Evolutionary conservation across 2,329 filamentous ascomycete genomes (phyloP), one percentile per base, ranked within the genome.

Genomic region (Microdochium nivale): DNA sequence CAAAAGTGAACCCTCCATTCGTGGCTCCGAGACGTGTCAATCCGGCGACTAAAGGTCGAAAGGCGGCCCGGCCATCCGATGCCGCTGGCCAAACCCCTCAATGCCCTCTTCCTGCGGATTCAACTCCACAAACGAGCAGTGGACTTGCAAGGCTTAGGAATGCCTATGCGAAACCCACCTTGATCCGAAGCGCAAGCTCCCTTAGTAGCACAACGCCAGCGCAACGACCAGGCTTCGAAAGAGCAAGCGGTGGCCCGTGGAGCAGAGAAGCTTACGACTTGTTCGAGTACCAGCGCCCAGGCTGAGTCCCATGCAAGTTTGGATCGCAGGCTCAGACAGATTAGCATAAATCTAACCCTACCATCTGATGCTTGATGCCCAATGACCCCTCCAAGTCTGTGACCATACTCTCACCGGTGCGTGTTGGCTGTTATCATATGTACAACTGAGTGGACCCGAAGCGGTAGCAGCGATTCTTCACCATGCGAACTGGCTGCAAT

Each of bases 241-340:
- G 70, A 59, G 75, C 72, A 2, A 79, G 78, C 57, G 70, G 78
- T 16, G 84, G 84, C 2, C 79, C 85, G 0, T 88, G 85, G 85
- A 87, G 83, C 58, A 77, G 74, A 24, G 84, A 88, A 61, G 84
- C 85, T 1, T 74, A 80, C 56, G 85, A 88, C 62, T 61, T 88
- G 47, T 78, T 88, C 55, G 81, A 79, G 35, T 78, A 71, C 60
- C 80, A 75, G 60, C 73, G 80, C 48, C 84, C 83, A 64, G 16
- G 64, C 40, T 60, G 54, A 52, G 21, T 44, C 21, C 8, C 48
- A 48, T 27, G 21, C 35, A 44, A 23, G 23, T 27, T 50, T 35
- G 24, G 2, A 32, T 47, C 10, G 43, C 3, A 14, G 21, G 35
- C 16, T 14, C 35, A 43, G 16, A 14, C 16, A 43, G 21, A 5